phyloP scores from a whole-genome alignment of 2,329 filamentous ascomycete species.

The Cytospora leucostoma region DNA sequence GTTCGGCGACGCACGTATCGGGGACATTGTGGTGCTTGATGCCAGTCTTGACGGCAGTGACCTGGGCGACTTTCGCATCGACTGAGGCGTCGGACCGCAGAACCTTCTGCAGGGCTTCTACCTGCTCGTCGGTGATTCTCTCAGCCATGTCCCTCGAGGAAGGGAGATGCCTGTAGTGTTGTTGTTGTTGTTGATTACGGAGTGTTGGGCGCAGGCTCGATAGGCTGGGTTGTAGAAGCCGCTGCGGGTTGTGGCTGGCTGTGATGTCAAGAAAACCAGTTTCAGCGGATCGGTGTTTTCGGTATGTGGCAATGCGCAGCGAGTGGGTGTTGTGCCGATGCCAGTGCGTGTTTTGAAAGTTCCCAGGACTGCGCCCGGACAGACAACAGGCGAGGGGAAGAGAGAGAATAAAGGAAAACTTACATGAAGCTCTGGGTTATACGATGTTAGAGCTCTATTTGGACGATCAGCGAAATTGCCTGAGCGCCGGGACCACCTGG shows the following conservation, averaged over 20 bases:
- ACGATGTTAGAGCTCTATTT: background rate
- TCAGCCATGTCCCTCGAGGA: constrained; percentile 50
- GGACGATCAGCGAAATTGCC: background rate
- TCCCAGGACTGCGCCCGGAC: background rate
- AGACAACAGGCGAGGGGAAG: background rate
- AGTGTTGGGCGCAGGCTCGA: background rate
- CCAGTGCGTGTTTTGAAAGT: background rate
- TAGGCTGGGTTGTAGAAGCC: background rate
- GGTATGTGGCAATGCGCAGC: background rate
- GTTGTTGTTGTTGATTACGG: background rate
- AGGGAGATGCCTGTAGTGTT: background rate
- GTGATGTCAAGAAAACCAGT: background rate
- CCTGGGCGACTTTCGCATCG: constrained; percentile 69
- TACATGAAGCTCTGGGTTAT: background rate
- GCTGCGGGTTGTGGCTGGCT: too few relatives aligned
- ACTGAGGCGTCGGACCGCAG: constrained; percentile 64
- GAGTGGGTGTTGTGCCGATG: background rate
- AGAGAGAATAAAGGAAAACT: background rate
- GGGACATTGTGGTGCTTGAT: constrained; percentile 94
- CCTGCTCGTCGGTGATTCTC: constrained; percentile 61
- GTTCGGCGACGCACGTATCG: constrained; percentile 66
- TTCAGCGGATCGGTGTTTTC: background rate
- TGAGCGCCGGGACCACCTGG: background rate
- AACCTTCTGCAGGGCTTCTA: constrained; percentile 54
- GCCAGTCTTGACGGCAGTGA: constrained; percentile 77